Evolutionary conservation across 768 basidiomycete genomes (phyloP).

Genomic region (Hygrophorus russula): DNA sequence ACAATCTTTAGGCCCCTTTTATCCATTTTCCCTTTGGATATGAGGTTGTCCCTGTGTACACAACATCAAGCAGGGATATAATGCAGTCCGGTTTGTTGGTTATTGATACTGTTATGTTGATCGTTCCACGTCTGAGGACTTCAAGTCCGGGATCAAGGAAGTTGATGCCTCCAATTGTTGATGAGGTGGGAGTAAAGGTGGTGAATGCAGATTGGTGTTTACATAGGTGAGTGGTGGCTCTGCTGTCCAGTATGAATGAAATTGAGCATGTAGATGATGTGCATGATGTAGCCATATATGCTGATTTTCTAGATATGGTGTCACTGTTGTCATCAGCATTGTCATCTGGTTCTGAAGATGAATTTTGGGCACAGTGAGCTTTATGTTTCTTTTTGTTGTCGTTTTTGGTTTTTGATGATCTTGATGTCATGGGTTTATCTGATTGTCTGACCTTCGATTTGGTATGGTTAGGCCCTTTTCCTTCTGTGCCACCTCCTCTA

Average conservation of each 20-base stretch:
- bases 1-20: background rate
- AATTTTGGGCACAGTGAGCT: too few relatives aligned
- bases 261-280: background rate
- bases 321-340: too few relatives aligned
- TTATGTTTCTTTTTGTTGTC: too few relatives aligned
- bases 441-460: too few relatives aligned
- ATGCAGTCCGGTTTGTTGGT: background rate
- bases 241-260: background rate
- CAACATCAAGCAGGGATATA: background rate
- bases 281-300: background rate
- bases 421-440: too few relatives aligned
- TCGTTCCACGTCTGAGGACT: background rate
- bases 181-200: background rate
- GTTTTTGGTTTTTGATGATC: too few relatives aligned
- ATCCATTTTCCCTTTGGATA: background rate
- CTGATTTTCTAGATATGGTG: too few relatives aligned
- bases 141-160: background rate
- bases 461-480: too few relatives aligned
- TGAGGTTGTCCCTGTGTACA: background rate
- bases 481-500: too few relatives aligned
- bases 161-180: conserved; percentile 1
- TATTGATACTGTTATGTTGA: background rate
- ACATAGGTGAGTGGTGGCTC: background rate
- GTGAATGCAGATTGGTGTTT: background rate
- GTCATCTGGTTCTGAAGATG: too few relatives aligned